Evolutionary conservation across 2,329 filamentous ascomycete genomes (phyloP), one percentile per base, ranked within the genome.

Genomic region (Paraconiothyrium sp.): DNA sequence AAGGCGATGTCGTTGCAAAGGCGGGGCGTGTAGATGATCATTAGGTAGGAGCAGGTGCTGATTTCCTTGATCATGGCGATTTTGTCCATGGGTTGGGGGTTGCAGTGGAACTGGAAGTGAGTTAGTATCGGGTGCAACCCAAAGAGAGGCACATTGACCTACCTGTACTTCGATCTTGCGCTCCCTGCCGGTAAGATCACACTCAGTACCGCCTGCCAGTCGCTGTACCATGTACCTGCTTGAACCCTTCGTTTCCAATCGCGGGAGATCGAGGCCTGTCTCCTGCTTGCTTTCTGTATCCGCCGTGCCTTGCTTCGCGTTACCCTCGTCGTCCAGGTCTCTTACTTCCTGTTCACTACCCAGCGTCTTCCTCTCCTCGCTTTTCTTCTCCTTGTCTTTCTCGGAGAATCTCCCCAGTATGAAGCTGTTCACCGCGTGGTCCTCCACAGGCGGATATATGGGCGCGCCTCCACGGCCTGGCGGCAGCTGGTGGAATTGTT

Each of bases 41-140:
- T 97, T 57, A 97, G 84, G 75, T 97, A 97, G 13, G 92, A 89
- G 80, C 94, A 97, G 11, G 93, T 97, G 2, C 90, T 91, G 1
- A 94, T 88, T 77, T 97, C 94, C 78, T 97, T 97, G 79, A 97
- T 96, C 88, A 92, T 93, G 47, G 90, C 90, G 70, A 97, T 97
- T 51, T 90, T 88, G 76, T 97, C 90, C 50, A 82, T 84, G 2
- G 87, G 87, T 52, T 91, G 89, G 0, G 92, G 92, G 70, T 92
- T 90, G 81, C 93, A 97, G 72, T 90, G 89, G 67, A 89, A 90
- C 78, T 90, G 35, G 14, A 22, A 8, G 54, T 37, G 1, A 10
- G 48, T 70, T 51, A 68, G 59, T 32, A 63, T 54, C 11, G 8
- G 34, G 37, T 3, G 44, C 44, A 30, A 32, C 11, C 24, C 13